phyloP scores from a whole-genome alignment of 2,329 filamentous ascomycete species.

The Calonectria hongkongensis region DNA sequence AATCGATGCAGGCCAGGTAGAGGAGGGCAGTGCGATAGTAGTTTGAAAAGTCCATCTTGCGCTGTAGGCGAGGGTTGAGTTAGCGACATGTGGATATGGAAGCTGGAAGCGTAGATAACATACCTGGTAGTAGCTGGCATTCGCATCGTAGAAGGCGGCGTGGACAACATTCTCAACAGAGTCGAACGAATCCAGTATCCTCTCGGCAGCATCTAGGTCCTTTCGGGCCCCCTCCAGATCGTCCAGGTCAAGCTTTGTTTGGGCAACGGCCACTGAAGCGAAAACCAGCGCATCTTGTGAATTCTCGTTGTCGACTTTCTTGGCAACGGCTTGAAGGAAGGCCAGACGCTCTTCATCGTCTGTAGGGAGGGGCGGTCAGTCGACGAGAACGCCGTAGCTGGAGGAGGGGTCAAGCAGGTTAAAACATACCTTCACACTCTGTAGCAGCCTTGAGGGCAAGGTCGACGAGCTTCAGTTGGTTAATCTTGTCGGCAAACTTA shows the following conservation, averaged over 20 bases:
- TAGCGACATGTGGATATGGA: neutral
- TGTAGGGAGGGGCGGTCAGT: constrained; percentile 60
- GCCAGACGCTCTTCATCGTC: constrained; percentile 90
- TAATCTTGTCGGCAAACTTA: constrained; percentile 98
- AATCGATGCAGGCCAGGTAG: constrained; percentile 96
- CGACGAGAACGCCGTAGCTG: constrained; percentile 39
- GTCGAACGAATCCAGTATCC: constrained; percentile 92
- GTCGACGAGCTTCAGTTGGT: constrained; percentile 96
- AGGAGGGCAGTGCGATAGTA: constrained; percentile 99
- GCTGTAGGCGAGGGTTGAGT: constrained; percentile 54
- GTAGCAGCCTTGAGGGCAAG: constrained; percentile 90
- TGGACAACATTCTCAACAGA: constrained; percentile 96
- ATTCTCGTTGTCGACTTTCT: constrained; percentile 92
- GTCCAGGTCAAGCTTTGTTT: constrained; percentile 87
- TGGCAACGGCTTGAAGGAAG: constrained; percentile 88
- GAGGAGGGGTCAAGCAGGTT: constrained; percentile 17
- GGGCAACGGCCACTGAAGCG: constrained; percentile 91
- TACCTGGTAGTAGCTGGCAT: constrained; percentile 94
- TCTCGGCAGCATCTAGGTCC: constrained; percentile 91
- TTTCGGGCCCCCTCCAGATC: constrained; percentile 89
- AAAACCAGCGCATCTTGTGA: constrained; percentile 98
- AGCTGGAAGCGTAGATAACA: constrained; percentile 11
- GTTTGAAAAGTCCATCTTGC: constrained; percentile 92
- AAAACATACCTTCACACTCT: constrained; percentile 83
- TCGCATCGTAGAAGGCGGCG: constrained; percentile 96